Base-by-base conservation (phyloP, 2,329 filamentous ascomycete species). In the Blastomyces silverae region DNA sequence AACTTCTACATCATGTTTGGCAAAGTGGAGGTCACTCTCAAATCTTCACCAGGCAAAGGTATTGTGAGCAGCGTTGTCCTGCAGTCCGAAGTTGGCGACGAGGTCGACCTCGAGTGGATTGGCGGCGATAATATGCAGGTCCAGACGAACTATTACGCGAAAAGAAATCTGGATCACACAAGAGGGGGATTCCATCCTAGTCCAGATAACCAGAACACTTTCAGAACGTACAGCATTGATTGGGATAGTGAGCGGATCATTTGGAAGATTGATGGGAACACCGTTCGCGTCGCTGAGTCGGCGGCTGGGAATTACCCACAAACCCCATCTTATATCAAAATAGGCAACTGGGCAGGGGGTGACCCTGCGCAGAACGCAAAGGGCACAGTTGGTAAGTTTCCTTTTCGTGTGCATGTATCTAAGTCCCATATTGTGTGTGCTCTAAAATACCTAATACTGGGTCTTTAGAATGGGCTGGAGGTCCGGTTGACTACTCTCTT, bases 1-100 rank as follows among this genome's bases (percentile, higher is more conserved):
- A 85, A 93, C 71, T 97, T 94, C 83, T 96, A 96, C 83, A 95
- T 99, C 81, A 96, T 97, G 91, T 99, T 96, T 75, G 93, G 93
- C 70, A 89, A 88, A 68, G 89, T 96, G 73, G 89, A 94, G 68
- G 85, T 96, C 69, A 87, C 85, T 61, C 83, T 97, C 82, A 92
- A 93, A 79, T 86, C 90, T 46, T 91, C 94, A 20, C 89, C 90
- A 0, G 93, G 93, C 2, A 86, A 85, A 25, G 93, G 93, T 69
- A 95, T 97, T 71, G 92, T 97, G 70, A 96, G 91, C 76, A 92
- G 90, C 37, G 83, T 94, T 46, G 91, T 97, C 17, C 81, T 97
- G 68, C 87, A 95, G 78, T 97, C 92, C n/a, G 92, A 97, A 76
- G 85, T 85, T 72, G 85, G 96, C 48, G 93, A 99, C 78, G 94